Evolutionary conservation across 441 rosid species (phyloP), one percentile per base, ranked within the genome.

Genomic region (Pelargonium australe): DNA sequence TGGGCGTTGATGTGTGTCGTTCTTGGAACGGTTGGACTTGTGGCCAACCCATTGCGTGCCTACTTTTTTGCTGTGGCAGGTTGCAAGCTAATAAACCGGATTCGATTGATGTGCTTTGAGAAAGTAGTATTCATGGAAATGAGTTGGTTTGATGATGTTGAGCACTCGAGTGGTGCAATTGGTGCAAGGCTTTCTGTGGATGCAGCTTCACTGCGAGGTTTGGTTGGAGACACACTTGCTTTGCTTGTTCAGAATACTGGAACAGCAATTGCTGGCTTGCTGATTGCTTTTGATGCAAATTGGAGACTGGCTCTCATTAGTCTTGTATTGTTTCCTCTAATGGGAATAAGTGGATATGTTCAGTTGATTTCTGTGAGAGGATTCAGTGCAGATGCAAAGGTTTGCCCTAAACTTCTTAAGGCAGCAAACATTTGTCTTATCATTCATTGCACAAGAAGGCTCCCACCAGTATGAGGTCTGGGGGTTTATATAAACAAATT

Each of bases 121-220:
- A 92, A 85, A 78, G 89, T 87, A 49, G 87, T 92, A 66, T 79
- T 47, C 58, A 90, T 84, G 96, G 96, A 92, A 67, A 77, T 90
- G 70, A 81, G 88, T 43, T 92, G 96, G 98, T 88, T 90, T 43
- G 93, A 92, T 68, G 84, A 84, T 55, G 75, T 87, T 60, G 81
- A 85, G 63, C 81, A 92, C 78, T 89, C 96, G 1, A 92, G 91
- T 70, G 90, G 94, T 19, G 84, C 88, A 34, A 78, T 90, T 45
- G 88, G 96, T 12, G 86, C 92, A 67, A 84, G 94, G 66, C 68
- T 90, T 66, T 90, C 90, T 0, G 80, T 87, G 0, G 94, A 90
- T 79, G 92, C 89, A 37, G 75, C 88, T 10, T 79, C 77, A 0
- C 75, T 90, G 53, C 75, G 81, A 68, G 71, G 80, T 68, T 75